Conservation (phyloP, 495 filamentous ascomycete species). For the Staphylotrichum tortipilum region DNA sequence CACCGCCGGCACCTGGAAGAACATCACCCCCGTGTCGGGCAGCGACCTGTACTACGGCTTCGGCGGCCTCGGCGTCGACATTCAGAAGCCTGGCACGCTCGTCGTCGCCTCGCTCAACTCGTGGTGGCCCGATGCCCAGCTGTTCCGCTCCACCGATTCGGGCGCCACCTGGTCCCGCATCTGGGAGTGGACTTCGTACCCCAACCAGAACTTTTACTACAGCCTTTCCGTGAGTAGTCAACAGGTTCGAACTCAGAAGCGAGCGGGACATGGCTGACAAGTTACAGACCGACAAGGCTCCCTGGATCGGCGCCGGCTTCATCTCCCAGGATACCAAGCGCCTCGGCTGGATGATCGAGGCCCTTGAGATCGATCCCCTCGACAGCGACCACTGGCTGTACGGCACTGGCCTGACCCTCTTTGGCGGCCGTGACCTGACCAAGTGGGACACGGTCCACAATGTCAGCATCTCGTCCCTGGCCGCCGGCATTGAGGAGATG, state of each 20-base stretch:
- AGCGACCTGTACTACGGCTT: conserved; percentile 42
- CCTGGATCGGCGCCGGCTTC: conserved; percentile 43
- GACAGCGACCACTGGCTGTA: conserved; percentile 55
- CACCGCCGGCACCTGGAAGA: conserved; percentile 38
- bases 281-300: conserved; percentile 31
- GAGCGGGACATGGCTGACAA: conserved; percentile 8
- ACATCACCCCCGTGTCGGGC: conserved; percentile 45
- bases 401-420: conserved; percentile 49
- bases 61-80: conserved; percentile 47
- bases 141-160: conserved; percentile 47
- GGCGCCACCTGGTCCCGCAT: conserved; percentile 44
- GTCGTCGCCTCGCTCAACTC: conserved; percentile 49
- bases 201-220: conserved; percentile 38
- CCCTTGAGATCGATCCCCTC: conserved; percentile 50
- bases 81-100: conserved; percentile 46
- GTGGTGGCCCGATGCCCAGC: conserved; percentile 51
- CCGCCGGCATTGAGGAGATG: conserved; percentile 53
- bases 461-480: conserved; percentile 43
- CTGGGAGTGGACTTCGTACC: conserved; percentile 46
- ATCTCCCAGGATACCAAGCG: conserved; percentile 39
- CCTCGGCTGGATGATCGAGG: conserved; percentile 58
- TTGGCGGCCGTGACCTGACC: conserved; percentile 42
- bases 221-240: conserved; percentile 30
- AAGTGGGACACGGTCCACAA: conserved; percentile 45
- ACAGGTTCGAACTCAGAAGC: conserved; percentile 1